These are phyloP conservation scores for Rhodotorula babjevae DNA, from an alignment of 768 basidiomycete species.

Conservation along the genomic window DNA sequence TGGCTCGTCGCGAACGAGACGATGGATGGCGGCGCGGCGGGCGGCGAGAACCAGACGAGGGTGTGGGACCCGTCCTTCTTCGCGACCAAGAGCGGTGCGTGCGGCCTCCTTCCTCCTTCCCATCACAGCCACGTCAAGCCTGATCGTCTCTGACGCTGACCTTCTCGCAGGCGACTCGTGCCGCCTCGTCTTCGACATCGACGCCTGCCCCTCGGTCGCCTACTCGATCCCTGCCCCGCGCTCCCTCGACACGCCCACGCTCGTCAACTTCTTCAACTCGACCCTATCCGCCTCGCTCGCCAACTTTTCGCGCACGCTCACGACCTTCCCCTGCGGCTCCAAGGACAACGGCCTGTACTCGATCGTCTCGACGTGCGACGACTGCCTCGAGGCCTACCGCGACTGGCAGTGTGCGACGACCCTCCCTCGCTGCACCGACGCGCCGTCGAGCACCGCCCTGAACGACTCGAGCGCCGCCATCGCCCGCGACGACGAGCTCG, in stretches of 20 bases:
- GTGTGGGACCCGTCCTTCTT: slow-evolving; percentile 68
- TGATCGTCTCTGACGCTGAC: too few relatives aligned
- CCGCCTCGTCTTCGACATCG: slow-evolving; percentile 63
- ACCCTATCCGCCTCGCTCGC: slow-evolving; percentile 52
- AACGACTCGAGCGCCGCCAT: not conserved
- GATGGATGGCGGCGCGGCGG: not conserved
- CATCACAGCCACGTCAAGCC: too few relatives aligned
- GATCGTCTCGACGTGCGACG: slow-evolving; percentile 67
- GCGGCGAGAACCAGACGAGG: slow-evolving; percentile 50
- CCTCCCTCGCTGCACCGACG: slow-evolving; percentile 69
- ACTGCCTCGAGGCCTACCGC: slow-evolving; percentile 69
- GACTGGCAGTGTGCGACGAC: slow-evolving; percentile 71
- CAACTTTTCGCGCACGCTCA: slow-evolving; percentile 70
- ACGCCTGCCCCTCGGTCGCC: slow-evolving; percentile 66
- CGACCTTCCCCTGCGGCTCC: slow-evolving; percentile 66
- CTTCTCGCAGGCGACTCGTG: slow-evolving; percentile 51
- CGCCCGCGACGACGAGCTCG: not conserved
- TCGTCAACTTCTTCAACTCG: slow-evolving; percentile 50
- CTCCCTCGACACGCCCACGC: slow-evolving; percentile 51
- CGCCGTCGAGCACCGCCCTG: slow-evolving; percentile 12
- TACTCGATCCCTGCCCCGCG: slow-evolving; percentile 69
- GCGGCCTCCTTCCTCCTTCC: too few relatives aligned
- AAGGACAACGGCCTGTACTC: slow-evolving; percentile 64
- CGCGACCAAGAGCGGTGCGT: slow-evolving; percentile 66
- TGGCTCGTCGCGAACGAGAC: slow-evolving; percentile 55